These are phyloP conservation scores for Drechslerella stenobrocha DNA, from an alignment of 2,329 filamentous ascomycete genomes.

Conservation along the genomic window DNA sequence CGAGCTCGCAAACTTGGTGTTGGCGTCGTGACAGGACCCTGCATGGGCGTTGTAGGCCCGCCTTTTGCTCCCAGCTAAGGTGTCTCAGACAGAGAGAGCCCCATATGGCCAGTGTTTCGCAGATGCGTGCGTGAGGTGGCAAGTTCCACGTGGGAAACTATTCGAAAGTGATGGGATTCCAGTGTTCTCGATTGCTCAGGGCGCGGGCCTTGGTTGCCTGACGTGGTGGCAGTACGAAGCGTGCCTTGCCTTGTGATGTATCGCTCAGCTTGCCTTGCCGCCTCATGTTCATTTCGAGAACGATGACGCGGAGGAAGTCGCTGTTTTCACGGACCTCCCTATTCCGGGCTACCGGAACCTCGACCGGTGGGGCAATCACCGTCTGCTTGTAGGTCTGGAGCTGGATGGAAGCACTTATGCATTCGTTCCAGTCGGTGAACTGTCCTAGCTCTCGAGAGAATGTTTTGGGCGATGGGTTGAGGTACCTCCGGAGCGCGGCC, in stretches of 20 bases:
- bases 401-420: constrained; percentile 69
- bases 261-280: constrained; percentile 68
- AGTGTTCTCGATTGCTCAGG: constrained; percentile 39
- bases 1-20: constrained; percentile 14
- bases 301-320: constrained; percentile 71
- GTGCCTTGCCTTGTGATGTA: constrained; percentile 68
- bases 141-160: constrained; percentile 18
- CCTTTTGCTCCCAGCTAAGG: constrained; percentile 26
- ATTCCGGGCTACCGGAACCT: constrained; percentile 54
- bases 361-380: constrained; percentile 29
- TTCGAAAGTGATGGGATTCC: constrained; percentile 40
- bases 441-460: constrained; percentile 54
- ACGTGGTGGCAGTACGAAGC: constrained; percentile 69
- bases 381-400: constrained; percentile 68
- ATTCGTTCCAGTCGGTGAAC: constrained; percentile 55
- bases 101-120: constrained; percentile 12
- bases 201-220: constrained; percentile 56
- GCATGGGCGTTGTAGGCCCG: constrained; percentile 20
- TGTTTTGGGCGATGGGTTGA: constrained; percentile 64
- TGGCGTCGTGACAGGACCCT: constrained; percentile 39
- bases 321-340: constrained; percentile 70
- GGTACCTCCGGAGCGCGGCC: constrained; percentile 68
- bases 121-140: constrained; percentile 26
- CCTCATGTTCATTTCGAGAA: constrained; percentile 74
- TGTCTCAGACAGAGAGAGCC: constrained; percentile 33